phyloP scores from a whole-genome alignment of 2,329 filamentous ascomycete species.

The Podosphaera fusca region DNA sequence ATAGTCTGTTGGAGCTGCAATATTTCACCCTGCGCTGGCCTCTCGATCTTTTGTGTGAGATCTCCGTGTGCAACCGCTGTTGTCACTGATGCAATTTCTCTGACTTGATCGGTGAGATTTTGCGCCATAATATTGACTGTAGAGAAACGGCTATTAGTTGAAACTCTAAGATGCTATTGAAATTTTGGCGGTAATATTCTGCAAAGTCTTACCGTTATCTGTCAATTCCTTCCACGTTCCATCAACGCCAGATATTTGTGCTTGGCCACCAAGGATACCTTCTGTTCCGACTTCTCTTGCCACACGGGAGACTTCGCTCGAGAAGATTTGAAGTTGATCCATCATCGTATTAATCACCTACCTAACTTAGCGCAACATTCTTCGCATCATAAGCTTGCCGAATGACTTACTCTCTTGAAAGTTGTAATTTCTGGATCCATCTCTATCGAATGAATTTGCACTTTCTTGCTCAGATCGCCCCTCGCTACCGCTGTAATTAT shows the following conservation, averaged over 20 bases:
- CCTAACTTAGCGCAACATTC: constrained; percentile 1
- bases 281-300: constrained; percentile 92
- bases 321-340: constrained; percentile 90
- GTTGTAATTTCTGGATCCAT: constrained; percentile 97
- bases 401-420: constrained; percentile 59
- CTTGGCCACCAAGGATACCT: constrained; percentile 80
- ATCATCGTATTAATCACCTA: constrained; percentile 84
- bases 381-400: background rate
- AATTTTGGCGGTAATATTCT: background rate
- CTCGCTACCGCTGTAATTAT: constrained; percentile 92
- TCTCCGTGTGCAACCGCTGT: constrained; percentile 67
- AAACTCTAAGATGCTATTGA: background rate
- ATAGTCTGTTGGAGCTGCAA: constrained; percentile 66
- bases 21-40: constrained; percentile 61
- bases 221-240: constrained; percentile 97
- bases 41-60: constrained; percentile 63
- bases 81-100: constrained; percentile 67
- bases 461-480: constrained; percentile 89
- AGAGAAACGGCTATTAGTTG: constrained; percentile 4
- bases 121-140: constrained; percentile 65
- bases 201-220: constrained; percentile 37
- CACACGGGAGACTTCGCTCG: constrained; percentile 83
- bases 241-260: constrained; percentile 78
- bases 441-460: constrained; percentile 82
- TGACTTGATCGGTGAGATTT: constrained; percentile 62